Conservation (phyloP, 305 asterid species). For the Solanum aculeatissimum region DNA sequence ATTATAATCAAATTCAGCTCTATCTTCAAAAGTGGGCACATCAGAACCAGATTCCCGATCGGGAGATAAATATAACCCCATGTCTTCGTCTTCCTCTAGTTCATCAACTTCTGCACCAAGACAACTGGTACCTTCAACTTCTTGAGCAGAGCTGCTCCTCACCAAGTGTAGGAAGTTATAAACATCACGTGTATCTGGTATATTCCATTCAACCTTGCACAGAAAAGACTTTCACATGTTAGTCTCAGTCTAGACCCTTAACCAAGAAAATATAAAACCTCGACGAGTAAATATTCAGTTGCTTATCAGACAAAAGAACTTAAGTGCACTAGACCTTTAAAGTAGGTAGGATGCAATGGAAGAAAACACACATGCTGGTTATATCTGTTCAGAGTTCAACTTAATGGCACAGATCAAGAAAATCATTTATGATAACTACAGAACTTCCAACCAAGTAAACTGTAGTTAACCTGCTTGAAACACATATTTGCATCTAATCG, state of each 20-base stretch:
- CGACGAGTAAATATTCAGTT: background rate
- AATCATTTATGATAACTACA: background rate
- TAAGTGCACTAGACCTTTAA: background rate
- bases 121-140: slow-evolving; percentile 53
- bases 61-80: slow-evolving; percentile 59
- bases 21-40: slow-evolving; percentile 74
- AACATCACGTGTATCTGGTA: slow-evolving; percentile 54
- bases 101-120: slow-evolving; percentile 74
- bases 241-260: slow-evolving; percentile 1
- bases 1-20: slow-evolving; percentile 17
- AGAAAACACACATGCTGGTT: background rate
- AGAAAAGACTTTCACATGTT: slow-evolving; percentile 8
- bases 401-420: background rate
- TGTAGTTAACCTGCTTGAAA: background rate
- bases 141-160: slow-evolving; percentile 40
- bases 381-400: background rate
- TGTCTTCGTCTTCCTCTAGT: slow-evolving; percentile 48
- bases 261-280: background rate
- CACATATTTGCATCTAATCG: background rate
- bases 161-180: slow-evolving; percentile 84
- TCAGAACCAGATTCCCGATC: slow-evolving; percentile 50
- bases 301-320: slow-evolving; percentile 3
- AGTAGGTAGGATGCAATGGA: background rate
- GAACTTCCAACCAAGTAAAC: background rate
- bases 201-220: slow-evolving; percentile 51